Base-by-base conservation (phyloP, 73 alveolate genomes). In the Durusdinium trenchii region DNA sequence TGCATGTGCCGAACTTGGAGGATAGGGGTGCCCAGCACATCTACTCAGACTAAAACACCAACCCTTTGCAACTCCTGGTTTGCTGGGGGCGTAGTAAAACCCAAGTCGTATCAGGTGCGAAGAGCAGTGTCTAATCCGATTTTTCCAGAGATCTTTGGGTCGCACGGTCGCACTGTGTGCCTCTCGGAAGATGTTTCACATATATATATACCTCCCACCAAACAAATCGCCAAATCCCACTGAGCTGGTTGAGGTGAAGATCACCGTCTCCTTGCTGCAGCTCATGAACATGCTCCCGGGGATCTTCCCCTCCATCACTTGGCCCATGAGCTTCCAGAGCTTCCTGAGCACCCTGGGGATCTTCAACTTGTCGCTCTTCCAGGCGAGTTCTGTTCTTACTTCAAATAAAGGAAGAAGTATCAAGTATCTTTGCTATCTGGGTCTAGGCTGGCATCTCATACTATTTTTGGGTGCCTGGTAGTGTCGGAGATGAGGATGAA, bases 231-330 rank as follows among this genome's bases (percentile, higher is more conserved):
- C 69, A 57, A 64, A n/a, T 23, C n/a, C 35, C n/a, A n/a, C n/a
- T n/a, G n/a, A n/a, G n/a, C n/a, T n/a, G n/a, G n/a, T 64, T n/a
- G 43, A 64, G 78, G 78, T 20, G 78, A 64, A 64, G 78, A 64
- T 64, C 78, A 28, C 35, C 78, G 78, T 64, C 78, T 64, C 78
- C 35, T 40, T 64, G 43, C 35, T 64, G 78, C 78, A 67, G 81
- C 46, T 67, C 81, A 67, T 67, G 81, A 4, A 67, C 48, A 67
- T 67, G 81, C 46, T 67, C 81, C 81, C 81, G 6, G 81, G 81
- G 81, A 43, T 67, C 47, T 67, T 67, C 46, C 81, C 81, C 81
- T 67, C 36, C 81, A 67, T 67, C 81, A 43, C 30, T 35, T 67
- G 81, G 81, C 81, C 81, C 81, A 35, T 43, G 23, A 3, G 30